phyloP scores from a whole-genome alignment of 352 stramenopile species.

The Globisporangium cystogenes region DNA sequence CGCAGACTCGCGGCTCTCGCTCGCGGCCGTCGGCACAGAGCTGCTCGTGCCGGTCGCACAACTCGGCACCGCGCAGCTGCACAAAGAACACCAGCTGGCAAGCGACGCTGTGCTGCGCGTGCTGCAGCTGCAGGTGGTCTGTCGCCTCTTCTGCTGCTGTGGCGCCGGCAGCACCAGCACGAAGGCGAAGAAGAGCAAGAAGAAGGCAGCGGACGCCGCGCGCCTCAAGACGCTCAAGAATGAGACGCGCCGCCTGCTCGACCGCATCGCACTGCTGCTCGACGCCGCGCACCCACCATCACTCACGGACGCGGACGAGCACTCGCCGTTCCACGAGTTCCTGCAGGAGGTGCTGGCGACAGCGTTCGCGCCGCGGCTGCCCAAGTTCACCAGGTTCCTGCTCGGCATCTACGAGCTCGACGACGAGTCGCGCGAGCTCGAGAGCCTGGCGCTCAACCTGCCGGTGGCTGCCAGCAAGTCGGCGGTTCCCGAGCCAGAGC shows the following conservation, averaged over 20 bases:
- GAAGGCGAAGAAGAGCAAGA: constrained; percentile 19
- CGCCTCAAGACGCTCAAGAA: constrained; percentile 27
- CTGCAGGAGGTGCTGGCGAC: constrained; percentile 42
- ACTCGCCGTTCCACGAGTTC: constrained; percentile 70
- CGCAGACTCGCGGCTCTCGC: not conserved
- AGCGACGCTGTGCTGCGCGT: constrained; percentile 36
- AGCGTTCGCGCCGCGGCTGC: constrained; percentile 33
- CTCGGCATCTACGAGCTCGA: constrained; percentile 52
- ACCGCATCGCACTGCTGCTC: constrained; percentile 68
- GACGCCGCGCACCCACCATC: constrained; percentile 63
- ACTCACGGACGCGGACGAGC: constrained; percentile 56
- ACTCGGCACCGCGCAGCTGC: constrained; percentile 20
- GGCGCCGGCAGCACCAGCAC: constrained; percentile 18
- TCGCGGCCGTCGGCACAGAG: constrained; percentile 16
- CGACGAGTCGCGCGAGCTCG: constrained; percentile 22
- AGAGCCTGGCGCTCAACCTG: constrained; percentile 6
- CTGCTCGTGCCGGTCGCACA: constrained; percentile 22
- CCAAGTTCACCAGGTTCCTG: constrained; percentile 43
- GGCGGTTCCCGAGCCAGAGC: not conserved
- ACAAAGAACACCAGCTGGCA: constrained; percentile 17
- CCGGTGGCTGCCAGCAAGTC: constrained; percentile 7
- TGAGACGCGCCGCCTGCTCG: constrained; percentile 60
- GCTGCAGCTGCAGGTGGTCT: constrained; percentile 66
- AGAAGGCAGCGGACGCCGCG: not conserved
- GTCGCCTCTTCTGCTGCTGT: constrained; percentile 40